These are phyloP conservation scores for Dictyostelium purpureum DNA, from an alignment of 78 protist species.

Conservation along the genomic window DNA sequence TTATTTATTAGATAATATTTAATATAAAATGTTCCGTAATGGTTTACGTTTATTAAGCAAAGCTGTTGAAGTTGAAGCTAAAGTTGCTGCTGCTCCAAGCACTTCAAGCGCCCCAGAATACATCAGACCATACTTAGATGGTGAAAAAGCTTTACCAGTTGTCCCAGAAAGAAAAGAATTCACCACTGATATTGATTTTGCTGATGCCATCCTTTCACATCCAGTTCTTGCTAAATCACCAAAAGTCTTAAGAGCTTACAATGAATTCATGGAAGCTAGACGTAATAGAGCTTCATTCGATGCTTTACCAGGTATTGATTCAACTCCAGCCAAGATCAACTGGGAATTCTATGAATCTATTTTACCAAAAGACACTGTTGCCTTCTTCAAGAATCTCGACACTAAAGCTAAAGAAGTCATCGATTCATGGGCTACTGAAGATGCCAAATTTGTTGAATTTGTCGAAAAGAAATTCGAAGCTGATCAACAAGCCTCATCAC, in stretches of 20 bases:
- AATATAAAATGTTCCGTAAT: slow-evolving; percentile 20
- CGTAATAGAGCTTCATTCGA: background rate
- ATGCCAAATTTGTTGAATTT: background rate
- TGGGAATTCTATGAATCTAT: slow-evolving; percentile 57
- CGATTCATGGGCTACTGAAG: slow-evolving; percentile 34
- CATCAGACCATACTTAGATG: background rate
- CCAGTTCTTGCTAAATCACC: background rate
- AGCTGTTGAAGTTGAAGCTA: background rate
- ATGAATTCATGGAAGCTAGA: background rate
- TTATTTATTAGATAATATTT: background rate
- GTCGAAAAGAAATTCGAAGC: background rate
- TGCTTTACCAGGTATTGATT: background rate
- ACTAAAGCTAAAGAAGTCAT: background rate
- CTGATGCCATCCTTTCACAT: background rate
- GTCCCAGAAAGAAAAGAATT: background rate
- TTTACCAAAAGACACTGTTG: slow-evolving; percentile 14
- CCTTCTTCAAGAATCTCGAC: background rate
- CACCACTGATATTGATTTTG: background rate
- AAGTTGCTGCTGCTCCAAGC: background rate
- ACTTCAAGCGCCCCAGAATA: background rate
- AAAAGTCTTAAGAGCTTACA: background rate
- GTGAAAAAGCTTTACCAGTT: background rate
- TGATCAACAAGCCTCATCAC: background rate
- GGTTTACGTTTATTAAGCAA: slow-evolving; percentile 19
- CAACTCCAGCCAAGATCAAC: background rate